A percentile compares a stretch with the other conserved stretches of the same genome.
phyloP scores from a whole-genome alignment of 345 rosid species.

The Cardiospermum halicacabum region DNA sequence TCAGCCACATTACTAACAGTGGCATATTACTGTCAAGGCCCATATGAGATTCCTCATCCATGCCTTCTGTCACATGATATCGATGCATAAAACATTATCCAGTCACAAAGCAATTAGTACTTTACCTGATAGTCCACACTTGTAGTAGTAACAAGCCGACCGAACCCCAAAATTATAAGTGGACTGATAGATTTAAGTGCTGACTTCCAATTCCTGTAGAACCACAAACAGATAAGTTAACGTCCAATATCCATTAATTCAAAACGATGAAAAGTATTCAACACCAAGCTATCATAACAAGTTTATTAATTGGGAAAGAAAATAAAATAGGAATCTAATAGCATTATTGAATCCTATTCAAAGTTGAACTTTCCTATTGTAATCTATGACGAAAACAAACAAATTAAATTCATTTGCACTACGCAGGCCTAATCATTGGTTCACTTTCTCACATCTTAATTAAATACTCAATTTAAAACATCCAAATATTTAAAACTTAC shows the following conservation, averaged over 20 bases:
- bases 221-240: constrained; percentile 5
- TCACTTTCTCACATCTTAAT: neutral
- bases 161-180: constrained; percentile 63
- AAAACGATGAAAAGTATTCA: neutral
- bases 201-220: constrained; percentile 54
- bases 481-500: neutral
- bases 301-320: too few relatives aligned
- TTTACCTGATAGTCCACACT: constrained; percentile 89
- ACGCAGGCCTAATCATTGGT: neutral
- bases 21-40: too few relatives aligned
- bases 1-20: too few relatives aligned
- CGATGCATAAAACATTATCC: neutral
- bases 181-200: constrained; percentile 57
- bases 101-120: constrained; percentile 1
- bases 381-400: neutral
- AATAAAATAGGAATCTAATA: neutral
- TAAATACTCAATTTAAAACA: neutral
- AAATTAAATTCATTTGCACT: too few relatives aligned
- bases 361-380: neutral
- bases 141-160: constrained; percentile 60
- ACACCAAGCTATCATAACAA: neutral
- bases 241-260: constrained; percentile 1
- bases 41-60: too few relatives aligned
- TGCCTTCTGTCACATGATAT: neutral
- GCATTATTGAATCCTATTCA: neutral